Conservation (phyloP, 148 eudicot species). For the Rhododendron mucronatum region DNA sequence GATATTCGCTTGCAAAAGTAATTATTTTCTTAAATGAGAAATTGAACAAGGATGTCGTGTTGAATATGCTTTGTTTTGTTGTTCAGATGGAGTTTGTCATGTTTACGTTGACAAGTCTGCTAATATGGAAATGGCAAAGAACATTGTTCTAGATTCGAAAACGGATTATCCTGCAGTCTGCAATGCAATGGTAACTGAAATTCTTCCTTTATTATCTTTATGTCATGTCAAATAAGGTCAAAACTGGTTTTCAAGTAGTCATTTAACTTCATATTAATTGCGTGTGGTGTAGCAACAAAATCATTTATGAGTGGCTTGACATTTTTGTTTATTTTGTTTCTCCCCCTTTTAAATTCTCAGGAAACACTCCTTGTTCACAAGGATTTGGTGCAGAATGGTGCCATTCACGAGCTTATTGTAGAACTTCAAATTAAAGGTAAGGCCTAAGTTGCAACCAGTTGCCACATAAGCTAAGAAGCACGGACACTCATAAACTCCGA, state of each 20-base stretch:
- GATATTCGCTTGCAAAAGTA: neutral
- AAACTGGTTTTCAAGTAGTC: neutral
- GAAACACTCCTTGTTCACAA: constrained; percentile 95
- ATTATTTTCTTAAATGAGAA: neutral
- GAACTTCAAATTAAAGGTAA: constrained; percentile 75
- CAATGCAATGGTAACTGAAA: constrained; percentile 80
- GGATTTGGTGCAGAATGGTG: constrained; percentile 54
- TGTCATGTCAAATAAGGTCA: neutral
- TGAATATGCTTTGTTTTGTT: constrained; percentile 15
- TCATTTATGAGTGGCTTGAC: neutral
- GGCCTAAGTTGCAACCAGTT: constrained; percentile 2
- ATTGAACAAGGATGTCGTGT: constrained; percentile 6
- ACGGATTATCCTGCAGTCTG: constrained; percentile 96
- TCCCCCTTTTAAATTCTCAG: constrained; percentile 26
- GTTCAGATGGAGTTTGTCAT: constrained; percentile 91
- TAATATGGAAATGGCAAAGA: constrained; percentile 71
- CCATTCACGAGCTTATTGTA: constrained; percentile 46
- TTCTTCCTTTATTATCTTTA: neutral
- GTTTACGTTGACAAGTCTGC: constrained; percentile 96
- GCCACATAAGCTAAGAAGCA: neutral
- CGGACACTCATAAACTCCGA: neutral
- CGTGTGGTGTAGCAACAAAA: neutral
- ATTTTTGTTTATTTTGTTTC: neutral
- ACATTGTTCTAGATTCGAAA: constrained; percentile 77
- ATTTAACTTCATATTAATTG: neutral